Percentiles rank a stretch among this genome's conserved stretches.
These are phyloP conservation scores for Calonectria naviculata DNA, from an alignment of 2,329 filamentous ascomycete genomes.

Conservation along the genomic window DNA sequence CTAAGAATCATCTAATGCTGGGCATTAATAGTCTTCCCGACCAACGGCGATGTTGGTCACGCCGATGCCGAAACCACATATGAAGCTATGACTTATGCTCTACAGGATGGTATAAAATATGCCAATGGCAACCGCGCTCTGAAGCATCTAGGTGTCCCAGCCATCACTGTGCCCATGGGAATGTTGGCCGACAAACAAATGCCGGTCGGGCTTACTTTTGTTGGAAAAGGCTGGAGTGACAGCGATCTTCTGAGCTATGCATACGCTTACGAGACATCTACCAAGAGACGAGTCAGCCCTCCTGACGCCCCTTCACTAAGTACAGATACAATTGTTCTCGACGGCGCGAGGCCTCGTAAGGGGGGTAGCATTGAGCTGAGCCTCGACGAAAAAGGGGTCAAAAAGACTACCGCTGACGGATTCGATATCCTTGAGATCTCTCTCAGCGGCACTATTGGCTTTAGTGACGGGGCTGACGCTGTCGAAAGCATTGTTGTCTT, in stretches of 20 bases:
- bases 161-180: slow-evolving; percentile 22
- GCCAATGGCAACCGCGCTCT: slow-evolving; percentile 21
- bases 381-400: background rate
- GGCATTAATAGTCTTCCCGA: slow-evolving; percentile 8
- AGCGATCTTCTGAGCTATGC: slow-evolving; percentile 1
- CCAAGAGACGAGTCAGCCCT: background rate
- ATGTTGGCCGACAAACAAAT: slow-evolving; percentile 17
- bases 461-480: background rate
- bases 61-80: slow-evolving; percentile 2
- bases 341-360: background rate
- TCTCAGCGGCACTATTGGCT: background rate
- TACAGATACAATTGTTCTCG: background rate
- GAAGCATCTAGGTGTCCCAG: slow-evolving; percentile 20
- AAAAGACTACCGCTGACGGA: background rate
- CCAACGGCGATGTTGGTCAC: slow-evolving; percentile 14
- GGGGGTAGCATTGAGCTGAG: background rate
- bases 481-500: background rate
- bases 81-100: background rate
- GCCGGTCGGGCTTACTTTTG: slow-evolving; percentile 22
- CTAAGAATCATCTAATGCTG: background rate
- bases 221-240: slow-evolving; percentile 6
- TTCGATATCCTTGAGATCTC: background rate
- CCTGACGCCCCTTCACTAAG: background rate
- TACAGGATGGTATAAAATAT: slow-evolving; percentile 17
- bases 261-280: slow-evolving; percentile 2